Evolutionary conservation across 139 green algal genomes (phyloP), one percentile per base, ranked within the genome.

Genomic region (Nannochloris sp.): DNA sequence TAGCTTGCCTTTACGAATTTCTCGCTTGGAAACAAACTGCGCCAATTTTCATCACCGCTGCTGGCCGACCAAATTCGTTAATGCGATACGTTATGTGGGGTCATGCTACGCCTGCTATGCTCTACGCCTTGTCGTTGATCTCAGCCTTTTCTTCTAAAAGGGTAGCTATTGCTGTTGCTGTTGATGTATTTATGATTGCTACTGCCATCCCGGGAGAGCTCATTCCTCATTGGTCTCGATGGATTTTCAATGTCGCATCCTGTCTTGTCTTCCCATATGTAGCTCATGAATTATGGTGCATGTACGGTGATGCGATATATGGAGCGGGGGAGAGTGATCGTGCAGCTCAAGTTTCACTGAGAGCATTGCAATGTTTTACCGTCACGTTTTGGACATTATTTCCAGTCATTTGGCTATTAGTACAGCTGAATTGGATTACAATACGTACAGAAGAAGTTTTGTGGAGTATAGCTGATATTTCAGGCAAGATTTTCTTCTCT

Each of bases 101-200:
- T 2, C 72, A 82, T 30, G 80, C 79, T 44, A 85, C 79, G 4
- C 79, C 79, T 13, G 60, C 71, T 62, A 85, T 85, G 72, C 35
- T 83, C 1, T 81, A 78, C 51, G 62, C 80, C 32, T 60, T 85
- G 27, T 72, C 55, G 9, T 73, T 84, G 57, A 81, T 85, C 12
- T 80, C 68, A 3, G 76, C 80, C 58, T 71, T 76, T 33, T 36
- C 36, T 25, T 25, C 33, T 5, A 33, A 47, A 25, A 61, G 36
- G 15, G 59, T 53, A 2, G 31, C 33, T 25, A 54, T 51, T 4
- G 67, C 68, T 3, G 58, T 83, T n/a, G 45, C 19, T 2, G 32
- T 69, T 24, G 76, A 85, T 48, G 42, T 84, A 7, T 9, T 75
- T 12, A 84, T 85, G 79, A 68, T 85, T n/a, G 34, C 61, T 2